Conservation (phyloP, 176 grass and related monocot species). For the Carex littledalei region DNA sequence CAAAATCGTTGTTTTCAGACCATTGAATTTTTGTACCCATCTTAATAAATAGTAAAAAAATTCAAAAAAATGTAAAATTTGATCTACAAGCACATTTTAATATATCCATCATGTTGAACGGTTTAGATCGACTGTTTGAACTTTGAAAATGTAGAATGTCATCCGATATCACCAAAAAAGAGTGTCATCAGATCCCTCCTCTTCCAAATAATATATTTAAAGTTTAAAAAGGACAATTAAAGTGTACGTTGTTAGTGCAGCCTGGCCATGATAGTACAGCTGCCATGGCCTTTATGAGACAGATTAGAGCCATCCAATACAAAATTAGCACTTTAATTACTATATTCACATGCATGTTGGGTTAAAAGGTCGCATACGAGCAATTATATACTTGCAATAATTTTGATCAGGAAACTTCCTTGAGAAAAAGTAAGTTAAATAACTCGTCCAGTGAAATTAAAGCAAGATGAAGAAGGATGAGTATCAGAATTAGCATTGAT, state of each 20-base stretch:
- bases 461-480: background rate
- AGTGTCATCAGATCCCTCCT: no score
- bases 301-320: background rate
- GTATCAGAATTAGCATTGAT: background rate
- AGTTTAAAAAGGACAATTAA: background rate
- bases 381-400: background rate
- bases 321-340: constrained; percentile 5
- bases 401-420: background rate
- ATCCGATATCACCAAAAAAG: no score
- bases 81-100: no score
- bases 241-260: constrained; percentile 3
- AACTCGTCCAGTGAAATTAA: background rate
- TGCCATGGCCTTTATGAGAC: constrained; percentile 10
- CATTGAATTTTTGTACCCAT: no score
- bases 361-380: background rate
- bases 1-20: no score
- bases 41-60: no score
- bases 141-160: no score
- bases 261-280: constrained; percentile 7
- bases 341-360: background rate
- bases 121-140: no score
- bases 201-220: background rate
- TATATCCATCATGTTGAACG: no score
- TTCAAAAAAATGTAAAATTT: no score
- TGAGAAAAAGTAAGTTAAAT: background rate